Evolutionary conservation across 176 grass and related monocot genomes (phyloP).

Genomic region (Avena insularis): DNA sequence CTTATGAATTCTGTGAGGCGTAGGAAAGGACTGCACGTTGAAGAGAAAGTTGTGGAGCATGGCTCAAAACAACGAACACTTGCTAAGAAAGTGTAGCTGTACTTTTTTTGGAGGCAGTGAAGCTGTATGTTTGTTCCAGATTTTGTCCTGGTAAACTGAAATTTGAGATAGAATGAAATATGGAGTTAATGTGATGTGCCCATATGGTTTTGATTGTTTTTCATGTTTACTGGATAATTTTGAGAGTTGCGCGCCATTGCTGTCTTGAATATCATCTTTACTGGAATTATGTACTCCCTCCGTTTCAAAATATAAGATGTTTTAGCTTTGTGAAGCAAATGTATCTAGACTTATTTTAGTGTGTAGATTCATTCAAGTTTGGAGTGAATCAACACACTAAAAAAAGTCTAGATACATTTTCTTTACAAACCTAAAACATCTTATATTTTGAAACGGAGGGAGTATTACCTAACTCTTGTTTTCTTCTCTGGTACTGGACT

Average conservation of each 20-base stretch:
- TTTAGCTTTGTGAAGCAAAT: no score
- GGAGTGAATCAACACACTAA: no score
- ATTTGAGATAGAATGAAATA: slow-evolving; percentile 28
- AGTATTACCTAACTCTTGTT: no score
- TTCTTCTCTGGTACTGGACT: no score
- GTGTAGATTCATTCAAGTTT: no score
- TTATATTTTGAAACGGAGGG: no score
- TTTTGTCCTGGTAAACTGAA: slow-evolving; percentile 48
- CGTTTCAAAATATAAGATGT: no score
- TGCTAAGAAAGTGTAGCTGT: slow-evolving; percentile 81
- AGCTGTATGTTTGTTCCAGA: slow-evolving; percentile 18
- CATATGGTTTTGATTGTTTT: neutral
- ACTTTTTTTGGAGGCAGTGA: neutral
- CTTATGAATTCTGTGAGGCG: slow-evolving; percentile 93
- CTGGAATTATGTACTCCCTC: no score
- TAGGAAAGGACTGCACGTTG: slow-evolving; percentile 88
- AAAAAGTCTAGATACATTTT: no score
- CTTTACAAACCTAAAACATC: no score
- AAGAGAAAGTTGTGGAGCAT: slow-evolving; percentile 96
- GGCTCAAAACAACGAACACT: slow-evolving; percentile 92
- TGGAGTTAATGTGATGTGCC: slow-evolving; percentile 9
- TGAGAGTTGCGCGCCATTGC: neutral
- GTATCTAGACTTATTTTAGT: no score
- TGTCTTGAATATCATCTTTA: neutral
- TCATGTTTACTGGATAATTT: no score